These are phyloP conservation scores for Mycena metata DNA, from an alignment of 768 basidiomycete genomes.

Conservation along the genomic window DNA sequence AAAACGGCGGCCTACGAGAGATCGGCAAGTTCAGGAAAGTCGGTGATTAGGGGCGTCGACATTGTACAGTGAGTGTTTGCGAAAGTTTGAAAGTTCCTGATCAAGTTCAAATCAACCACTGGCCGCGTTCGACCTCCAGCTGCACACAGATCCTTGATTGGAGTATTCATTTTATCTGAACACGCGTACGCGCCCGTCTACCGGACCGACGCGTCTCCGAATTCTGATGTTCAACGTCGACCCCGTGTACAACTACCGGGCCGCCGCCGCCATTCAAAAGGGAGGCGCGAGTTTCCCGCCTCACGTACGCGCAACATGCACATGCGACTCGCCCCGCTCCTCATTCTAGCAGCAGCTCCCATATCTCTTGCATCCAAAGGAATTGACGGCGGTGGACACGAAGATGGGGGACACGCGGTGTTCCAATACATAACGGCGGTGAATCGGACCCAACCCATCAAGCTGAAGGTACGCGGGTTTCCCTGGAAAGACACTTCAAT, in stretches of 20 bases:
- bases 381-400: background rate
- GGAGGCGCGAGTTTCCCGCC: background rate
- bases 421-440: constrained; percentile 35
- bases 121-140: no score
- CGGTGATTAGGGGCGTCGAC: constrained; percentile 63
- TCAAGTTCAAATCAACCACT: no score
- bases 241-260: constrained; percentile 22
- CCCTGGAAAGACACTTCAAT: background rate
- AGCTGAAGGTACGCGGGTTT: constrained; percentile 7
- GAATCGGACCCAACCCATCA: constrained; percentile 38
- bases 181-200: no score
- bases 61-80: constrained; percentile 38
- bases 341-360: background rate
- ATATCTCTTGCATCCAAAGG: background rate
- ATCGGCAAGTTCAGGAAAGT: constrained; percentile 81
- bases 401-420: constrained; percentile 13
- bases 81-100: no score
- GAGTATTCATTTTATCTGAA: no score
- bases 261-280: constrained; percentile 26
- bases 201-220: no score
- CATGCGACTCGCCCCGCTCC: constrained; percentile 13
- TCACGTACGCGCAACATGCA: background rate
- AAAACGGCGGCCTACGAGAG: constrained; percentile 68
- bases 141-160: no score
- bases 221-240: background rate